Evolutionary conservation across 345 rosid species (phyloP), one percentile per base, ranked within the genome.

Genomic region (Murraya paniculata): DNA sequence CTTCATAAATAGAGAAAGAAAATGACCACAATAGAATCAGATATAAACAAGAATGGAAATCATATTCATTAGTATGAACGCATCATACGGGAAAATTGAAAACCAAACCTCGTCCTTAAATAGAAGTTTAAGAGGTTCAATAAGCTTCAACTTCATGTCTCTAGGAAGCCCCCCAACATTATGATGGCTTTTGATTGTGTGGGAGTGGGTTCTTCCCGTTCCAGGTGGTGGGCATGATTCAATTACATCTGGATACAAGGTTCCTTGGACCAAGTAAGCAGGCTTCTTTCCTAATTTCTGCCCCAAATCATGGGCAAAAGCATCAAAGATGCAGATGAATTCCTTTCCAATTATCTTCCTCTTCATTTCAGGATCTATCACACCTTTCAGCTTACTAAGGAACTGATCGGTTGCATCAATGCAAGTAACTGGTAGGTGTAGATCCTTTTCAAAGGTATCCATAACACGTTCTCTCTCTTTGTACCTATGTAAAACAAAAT

Each of bases 221-320:
- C 99, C 99, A 1, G 98, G 99, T 22, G 99, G 99, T 18, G 99
- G 99, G 80, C 99, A 97, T 7, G 99, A 97, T 84, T 94, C 99
- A 78, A 94, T 97, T 68, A 94, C 98, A 78, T 94, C 98, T 0
- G 99, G 98, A 81, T 97, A 94, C 80, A 97, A 73, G 66, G 99
- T 94, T 79, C 99, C 99, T 83, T 97, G 99, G 81, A 97, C 98
- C 79, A 97, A 79, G 80, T 87, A 97, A 56, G 85, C 89, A 10
- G 98, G 98, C 81, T 83, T 94, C 85, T 72, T 97, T 77, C 98
- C 97, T 58, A 91, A 60, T 64, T 91, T 89, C 56, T 87, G 78
- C 90, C 91, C 98, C 86, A 96, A 78, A 45, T 91, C 88, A 62
- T 91, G 89, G 25, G 95, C 94, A 81, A 94, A 94, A 27, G 80